Conservation (phyloP, 257 asterid genomes). For the Phtheirospermum japonicum region DNA sequence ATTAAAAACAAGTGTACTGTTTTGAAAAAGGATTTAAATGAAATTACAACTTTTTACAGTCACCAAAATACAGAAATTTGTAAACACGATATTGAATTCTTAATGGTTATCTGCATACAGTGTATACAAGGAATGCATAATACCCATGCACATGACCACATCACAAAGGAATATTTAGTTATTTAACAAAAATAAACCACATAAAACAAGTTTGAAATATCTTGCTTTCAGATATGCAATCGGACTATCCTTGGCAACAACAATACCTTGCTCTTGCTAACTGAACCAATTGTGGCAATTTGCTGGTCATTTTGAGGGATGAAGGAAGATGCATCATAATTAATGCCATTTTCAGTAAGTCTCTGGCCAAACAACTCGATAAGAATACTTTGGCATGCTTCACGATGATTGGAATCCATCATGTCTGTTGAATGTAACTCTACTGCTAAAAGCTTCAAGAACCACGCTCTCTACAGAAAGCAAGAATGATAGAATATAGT, state of each 20-base stretch:
- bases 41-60: conserved; percentile 10
- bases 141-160: no score
- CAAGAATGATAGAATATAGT: conserved; percentile 22
- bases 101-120: conserved; percentile 1
- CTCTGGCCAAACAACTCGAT: conserved; percentile 68
- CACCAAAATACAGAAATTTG: conserved; percentile 5
- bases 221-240: no score
- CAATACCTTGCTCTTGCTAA: conserved; percentile 78
- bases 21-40: neutral
- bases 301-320: conserved; percentile 37
- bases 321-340: conserved; percentile 38
- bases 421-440: conserved; percentile 79
- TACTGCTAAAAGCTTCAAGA: conserved; percentile 85
- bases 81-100: neutral
- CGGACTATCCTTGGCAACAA: no score
- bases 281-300: conserved; percentile 42
- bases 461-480: conserved; percentile 84
- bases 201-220: no score
- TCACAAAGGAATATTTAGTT: no score
- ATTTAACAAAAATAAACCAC: no score
- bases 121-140: neutral
- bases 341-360: conserved; percentile 38
- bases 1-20: conserved; percentile 5
- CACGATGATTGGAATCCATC: conserved; percentile 61
- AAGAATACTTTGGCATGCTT: conserved; percentile 74